Conservation (phyloP, 1,139 yeast genomes). For the Suhomyces bokatorum region DNA sequence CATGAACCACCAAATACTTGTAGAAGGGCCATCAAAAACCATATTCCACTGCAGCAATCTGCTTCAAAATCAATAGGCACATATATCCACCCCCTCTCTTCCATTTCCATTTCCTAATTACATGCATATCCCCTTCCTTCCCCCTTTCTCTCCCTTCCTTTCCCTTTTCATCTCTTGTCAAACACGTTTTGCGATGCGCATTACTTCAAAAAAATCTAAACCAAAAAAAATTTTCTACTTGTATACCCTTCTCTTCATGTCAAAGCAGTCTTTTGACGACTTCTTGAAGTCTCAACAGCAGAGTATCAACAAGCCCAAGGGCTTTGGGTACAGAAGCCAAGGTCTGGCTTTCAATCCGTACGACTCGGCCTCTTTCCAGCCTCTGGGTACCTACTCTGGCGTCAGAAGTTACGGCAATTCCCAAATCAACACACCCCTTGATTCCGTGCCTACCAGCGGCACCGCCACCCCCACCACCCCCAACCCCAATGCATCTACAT, state of each 20-base stretch:
- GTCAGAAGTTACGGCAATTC: conserved; percentile 12
- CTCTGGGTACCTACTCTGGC: conserved; percentile 5
- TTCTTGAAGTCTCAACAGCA: conserved; percentile 34
- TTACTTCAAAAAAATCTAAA: neutral
- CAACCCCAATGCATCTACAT: conserved; percentile 50
- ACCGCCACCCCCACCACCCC: conserved; percentile 40
- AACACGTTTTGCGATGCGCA: conserved; percentile 12
- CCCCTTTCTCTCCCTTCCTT: neutral
- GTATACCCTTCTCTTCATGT: conserved; percentile 19
- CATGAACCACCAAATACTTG: no score
- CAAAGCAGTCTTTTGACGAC: conserved; percentile 36
- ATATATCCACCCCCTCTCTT: neutral
- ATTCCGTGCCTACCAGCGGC: conserved; percentile 45
- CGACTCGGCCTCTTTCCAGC: neutral
- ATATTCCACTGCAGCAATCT: no score
- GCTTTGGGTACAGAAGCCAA: conserved; percentile 16
- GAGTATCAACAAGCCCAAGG: conserved; percentile 18
- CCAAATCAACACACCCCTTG: conserved; percentile 29
- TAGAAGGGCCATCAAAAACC: no score
- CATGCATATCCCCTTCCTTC: no score
- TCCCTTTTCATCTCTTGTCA: neutral
- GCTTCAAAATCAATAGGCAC: neutral
- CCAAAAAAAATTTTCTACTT: conserved; percentile 7
- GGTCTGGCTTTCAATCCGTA: neutral
- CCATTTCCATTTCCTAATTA: no score